These are phyloP conservation scores for Saccharomycopsis fibuligera DNA, from an alignment of 805 yeast species.

Conservation along the genomic window DNA sequence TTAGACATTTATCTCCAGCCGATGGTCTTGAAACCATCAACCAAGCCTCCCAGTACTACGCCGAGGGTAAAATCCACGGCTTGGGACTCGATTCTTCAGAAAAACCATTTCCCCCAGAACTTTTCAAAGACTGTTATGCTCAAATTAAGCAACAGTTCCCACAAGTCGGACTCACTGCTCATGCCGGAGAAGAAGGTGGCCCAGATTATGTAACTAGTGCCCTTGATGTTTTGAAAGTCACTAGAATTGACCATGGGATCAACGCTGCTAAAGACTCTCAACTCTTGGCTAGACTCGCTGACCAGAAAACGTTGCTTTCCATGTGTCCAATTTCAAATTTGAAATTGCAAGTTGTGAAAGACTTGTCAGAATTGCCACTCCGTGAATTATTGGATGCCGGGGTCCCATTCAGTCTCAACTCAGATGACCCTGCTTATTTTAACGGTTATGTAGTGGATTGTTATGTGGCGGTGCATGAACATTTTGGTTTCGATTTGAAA, in stretches of 20 bases:
- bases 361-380: slow-evolving; percentile 63
- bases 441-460: slow-evolving; percentile 82
- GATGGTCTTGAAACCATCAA: slow-evolving; percentile 54
- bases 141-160: slow-evolving; percentile 43
- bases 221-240: slow-evolving; percentile 50
- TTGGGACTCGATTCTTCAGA: slow-evolving; percentile 81
- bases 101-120: slow-evolving; percentile 67
- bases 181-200: slow-evolving; percentile 88
- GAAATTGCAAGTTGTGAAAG: slow-evolving; percentile 64
- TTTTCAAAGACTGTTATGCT: slow-evolving; percentile 59
- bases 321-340: slow-evolving; percentile 77
- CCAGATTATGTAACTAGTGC: slow-evolving; percentile 58
- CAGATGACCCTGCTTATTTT: slow-evolving; percentile 78
- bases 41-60: slow-evolving; percentile 44
- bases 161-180: slow-evolving; percentile 65
- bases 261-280: slow-evolving; percentile 50
- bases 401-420: slow-evolving; percentile 70
- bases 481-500: slow-evolving; percentile 53
- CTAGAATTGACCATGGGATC: slow-evolving; percentile 79
- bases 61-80: slow-evolving; percentile 60
- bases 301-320: slow-evolving; percentile 50
- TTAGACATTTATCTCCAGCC: slow-evolving; percentile 65
- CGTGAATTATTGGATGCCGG: slow-evolving; percentile 49
- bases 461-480: slow-evolving; percentile 57
- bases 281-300: slow-evolving; percentile 51